Conservation (phyloP, 2,329 filamentous ascomycete species). For the Metarhizium anisopliae region DNA sequence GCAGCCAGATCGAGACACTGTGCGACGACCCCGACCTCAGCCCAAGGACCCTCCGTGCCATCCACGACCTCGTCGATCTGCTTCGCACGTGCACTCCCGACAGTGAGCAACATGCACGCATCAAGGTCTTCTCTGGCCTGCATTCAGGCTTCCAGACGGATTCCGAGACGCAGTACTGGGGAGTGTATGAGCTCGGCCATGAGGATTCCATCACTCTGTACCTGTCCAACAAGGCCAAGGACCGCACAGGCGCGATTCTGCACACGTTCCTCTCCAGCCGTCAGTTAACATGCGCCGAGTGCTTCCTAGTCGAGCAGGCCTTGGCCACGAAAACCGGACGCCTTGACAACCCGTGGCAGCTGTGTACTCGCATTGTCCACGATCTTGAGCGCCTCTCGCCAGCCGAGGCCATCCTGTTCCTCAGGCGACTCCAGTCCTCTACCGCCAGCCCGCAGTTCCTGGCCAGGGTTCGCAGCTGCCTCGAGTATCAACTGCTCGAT, state of each 20-base stretch:
- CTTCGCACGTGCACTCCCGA: not conserved
- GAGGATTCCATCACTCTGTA: not conserved
- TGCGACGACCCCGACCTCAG: not conserved
- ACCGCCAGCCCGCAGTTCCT: not conserved
- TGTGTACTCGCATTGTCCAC: not conserved
- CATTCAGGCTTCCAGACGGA: not conserved
- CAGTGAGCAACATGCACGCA: not conserved
- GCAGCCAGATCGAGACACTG: not conserved
- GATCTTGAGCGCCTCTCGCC: not conserved
- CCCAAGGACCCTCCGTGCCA: not conserved
- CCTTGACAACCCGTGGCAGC: not conserved
- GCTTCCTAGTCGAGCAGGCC: not conserved
- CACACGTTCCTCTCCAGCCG: not conserved
- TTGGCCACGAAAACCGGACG: not conserved
- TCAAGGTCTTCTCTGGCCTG: not conserved
- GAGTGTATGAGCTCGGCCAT: not conserved
- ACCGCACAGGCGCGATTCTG: not conserved
- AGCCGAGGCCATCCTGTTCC: not conserved
- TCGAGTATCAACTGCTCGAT: not conserved
- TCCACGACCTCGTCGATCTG: not conserved
- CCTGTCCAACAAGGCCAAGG: not conserved
- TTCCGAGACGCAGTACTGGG: not conserved
- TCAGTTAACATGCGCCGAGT: not conserved
- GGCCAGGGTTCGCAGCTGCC: not conserved
- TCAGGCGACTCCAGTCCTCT: not conserved